Evolutionary conservation across 1,139 yeast species (phyloP).

Genomic region (Geotrichum histeridarum): DNA sequence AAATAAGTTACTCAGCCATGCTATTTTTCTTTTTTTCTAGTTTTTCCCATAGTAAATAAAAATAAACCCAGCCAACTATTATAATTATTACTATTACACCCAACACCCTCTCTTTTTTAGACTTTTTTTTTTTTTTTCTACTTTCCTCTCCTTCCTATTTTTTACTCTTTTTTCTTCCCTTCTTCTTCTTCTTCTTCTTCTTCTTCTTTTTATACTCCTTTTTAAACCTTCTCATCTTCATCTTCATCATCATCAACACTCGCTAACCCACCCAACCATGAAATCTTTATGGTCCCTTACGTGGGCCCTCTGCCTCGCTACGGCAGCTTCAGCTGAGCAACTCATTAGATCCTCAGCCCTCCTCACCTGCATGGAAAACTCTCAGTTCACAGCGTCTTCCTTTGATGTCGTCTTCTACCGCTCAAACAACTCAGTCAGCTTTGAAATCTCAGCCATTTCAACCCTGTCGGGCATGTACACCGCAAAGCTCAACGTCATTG

Average conservation of each 20-base stretch:
- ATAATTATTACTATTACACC: too few species aligned
- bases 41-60: too few species aligned
- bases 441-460: slow-evolving; percentile 73
- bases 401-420: slow-evolving; percentile 76
- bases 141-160: neutral
- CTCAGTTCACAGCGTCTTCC: slow-evolving; percentile 80
- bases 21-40: too few species aligned
- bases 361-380: slow-evolving; percentile 85
- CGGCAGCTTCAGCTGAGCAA: slow-evolving; percentile 32
- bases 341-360: slow-evolving; percentile 62
- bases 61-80: too few species aligned
- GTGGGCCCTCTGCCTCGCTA: slow-evolving; percentile 9
- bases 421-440: slow-evolving; percentile 52
- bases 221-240: neutral
- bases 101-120: too few species aligned
- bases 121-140: too few species aligned
- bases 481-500: slow-evolving; percentile 63
- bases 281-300: slow-evolving; percentile 10
- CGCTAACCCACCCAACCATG: neutral
- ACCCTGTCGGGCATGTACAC: slow-evolving; percentile 69
- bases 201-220: neutral
- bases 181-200: neutral
- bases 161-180: neutral
- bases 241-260: neutral
- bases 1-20: too few species aligned